These are phyloP conservation scores for Solanum sitiens DNA, from an alignment of 257 asterid genomes.

Conservation along the genomic window DNA sequence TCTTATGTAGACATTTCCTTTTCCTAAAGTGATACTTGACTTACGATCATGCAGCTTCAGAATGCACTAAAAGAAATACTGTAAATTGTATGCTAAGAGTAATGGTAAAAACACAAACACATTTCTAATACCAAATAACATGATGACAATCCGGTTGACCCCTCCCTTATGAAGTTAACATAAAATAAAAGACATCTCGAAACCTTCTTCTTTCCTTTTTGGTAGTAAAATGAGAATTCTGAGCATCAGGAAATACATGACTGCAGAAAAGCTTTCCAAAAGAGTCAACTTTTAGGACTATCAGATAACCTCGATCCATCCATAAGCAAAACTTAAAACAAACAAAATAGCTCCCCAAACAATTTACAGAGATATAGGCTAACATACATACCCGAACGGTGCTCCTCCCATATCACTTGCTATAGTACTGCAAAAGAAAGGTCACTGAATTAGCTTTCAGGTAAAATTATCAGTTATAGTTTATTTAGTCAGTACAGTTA, in stretches of 20 bases:
- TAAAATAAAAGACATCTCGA: background rate
- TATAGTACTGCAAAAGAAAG: conserved; percentile 58
- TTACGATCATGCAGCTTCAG: background rate
- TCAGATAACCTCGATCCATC: background rate
- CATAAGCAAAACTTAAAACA: background rate
- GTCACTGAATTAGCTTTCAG: background rate
- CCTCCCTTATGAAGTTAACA: background rate
- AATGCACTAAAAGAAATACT: background rate
- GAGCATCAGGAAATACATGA: background rate
- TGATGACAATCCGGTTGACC: background rate
- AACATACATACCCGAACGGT: conserved; percentile 90
- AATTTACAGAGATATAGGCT: background rate
- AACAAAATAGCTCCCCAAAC: background rate
- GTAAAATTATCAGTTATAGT: background rate
- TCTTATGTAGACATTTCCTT: background rate
- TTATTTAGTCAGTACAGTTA: background rate
- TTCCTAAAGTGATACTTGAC: background rate
- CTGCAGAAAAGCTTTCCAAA: background rate
- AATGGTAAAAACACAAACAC: background rate
- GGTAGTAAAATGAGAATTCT: background rate
- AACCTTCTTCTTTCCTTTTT: background rate
- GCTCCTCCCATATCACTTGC: conserved; percentile 76
- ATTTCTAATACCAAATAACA: background rate
- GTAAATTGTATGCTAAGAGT: background rate
- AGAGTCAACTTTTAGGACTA: background rate